Conservation (phyloP, 2,329 filamentous ascomycete species). For the Colletotrichum theobromicola region DNA sequence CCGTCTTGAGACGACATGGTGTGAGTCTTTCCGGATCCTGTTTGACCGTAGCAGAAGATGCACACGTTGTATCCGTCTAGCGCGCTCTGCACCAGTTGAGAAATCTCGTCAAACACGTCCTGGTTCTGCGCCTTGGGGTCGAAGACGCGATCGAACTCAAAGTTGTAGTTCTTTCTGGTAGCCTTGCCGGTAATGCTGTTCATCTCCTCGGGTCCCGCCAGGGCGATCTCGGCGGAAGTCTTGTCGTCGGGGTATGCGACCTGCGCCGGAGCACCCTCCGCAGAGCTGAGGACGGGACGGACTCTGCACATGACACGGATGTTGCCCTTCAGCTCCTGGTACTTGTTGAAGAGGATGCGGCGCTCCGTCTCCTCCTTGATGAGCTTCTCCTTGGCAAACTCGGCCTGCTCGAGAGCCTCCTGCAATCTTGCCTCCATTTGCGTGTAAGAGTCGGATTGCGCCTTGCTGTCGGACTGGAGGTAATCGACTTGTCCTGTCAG, state of each 20-base stretch:
- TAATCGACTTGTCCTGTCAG: conserved; percentile 86
- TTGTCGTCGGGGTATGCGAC: conserved; percentile 84
- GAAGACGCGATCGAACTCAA: conserved; percentile 94
- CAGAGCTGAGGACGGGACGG: conserved; percentile 69
- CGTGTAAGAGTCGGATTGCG: conserved; percentile 85
- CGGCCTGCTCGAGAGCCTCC: conserved; percentile 73
- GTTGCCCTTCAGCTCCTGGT: conserved; percentile 97
- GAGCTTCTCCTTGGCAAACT: conserved; percentile 78
- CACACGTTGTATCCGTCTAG: conserved; percentile 98
- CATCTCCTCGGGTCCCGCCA: conserved; percentile 83
- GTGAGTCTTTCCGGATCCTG: conserved; percentile 93
- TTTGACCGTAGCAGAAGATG: conserved; percentile 98
- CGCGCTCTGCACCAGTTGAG: conserved; percentile 93
- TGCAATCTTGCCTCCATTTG: conserved; percentile 81
- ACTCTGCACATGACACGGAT: conserved; percentile 98
- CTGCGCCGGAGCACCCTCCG: conserved; percentile 70
- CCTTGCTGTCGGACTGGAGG: conserved; percentile 87
- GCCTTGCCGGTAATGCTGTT: conserved; percentile 75
- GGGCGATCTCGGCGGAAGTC: conserved; percentile 84
- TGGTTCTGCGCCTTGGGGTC: conserved; percentile 77
- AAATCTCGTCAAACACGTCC: conserved; percentile 94
- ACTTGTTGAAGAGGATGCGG: conserved; percentile 93
- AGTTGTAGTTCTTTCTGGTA: conserved; percentile 80
- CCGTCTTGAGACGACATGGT: conserved; percentile 93
- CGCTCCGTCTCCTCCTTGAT: conserved; percentile 90